A percentile compares a stretch with the other conserved stretches of the same genome.
phyloP scores from a whole-genome alignment of 805 yeast species.

The Barnettozyma sp. region DNA sequence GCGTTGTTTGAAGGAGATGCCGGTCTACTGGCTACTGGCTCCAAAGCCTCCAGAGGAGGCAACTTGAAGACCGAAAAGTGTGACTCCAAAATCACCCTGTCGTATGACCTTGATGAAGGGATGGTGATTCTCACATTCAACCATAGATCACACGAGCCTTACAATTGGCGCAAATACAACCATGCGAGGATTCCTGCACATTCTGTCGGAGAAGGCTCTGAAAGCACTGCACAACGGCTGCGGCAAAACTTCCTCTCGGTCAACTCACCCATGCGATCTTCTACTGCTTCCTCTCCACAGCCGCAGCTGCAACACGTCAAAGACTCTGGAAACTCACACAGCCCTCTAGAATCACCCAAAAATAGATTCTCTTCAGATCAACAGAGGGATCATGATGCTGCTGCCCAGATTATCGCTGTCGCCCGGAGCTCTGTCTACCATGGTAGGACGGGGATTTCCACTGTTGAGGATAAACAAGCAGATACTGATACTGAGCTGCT shows the following conservation, averaged over 20 bases:
- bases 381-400: conserved; percentile 8
- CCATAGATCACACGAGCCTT: conserved; percentile 36
- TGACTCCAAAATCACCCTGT: conserved; percentile 33
- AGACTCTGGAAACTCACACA: too few relatives aligned
- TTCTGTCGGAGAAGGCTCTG: conserved; percentile 9
- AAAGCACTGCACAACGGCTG: conserved; percentile 2
- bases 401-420: conserved; percentile 8
- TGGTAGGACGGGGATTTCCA: background rate
- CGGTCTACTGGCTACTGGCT: background rate
- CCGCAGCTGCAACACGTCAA: conserved; percentile 11
- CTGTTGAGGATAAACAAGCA: conserved; percentile 1
- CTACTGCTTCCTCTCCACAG: conserved; percentile 5
- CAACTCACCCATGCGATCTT: background rate
- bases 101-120: conserved; percentile 34
- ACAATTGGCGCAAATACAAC: conserved; percentile 22
- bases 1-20: background rate
- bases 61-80: conserved; percentile 35
- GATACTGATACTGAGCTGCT: conserved; percentile 22
- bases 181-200: background rate
- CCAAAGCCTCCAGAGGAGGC: too few relatives aligned
- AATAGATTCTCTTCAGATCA: background rate
- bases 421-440: conserved; percentile 5
- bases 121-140: conserved; percentile 30
- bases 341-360: background rate
- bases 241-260: conserved; percentile 12